A percentile compares a stretch with the other conserved stretches of the same genome.
phyloP scores from a whole-genome alignment of 139 green algal species.

The Zygnema circumcarinatum region DNA sequence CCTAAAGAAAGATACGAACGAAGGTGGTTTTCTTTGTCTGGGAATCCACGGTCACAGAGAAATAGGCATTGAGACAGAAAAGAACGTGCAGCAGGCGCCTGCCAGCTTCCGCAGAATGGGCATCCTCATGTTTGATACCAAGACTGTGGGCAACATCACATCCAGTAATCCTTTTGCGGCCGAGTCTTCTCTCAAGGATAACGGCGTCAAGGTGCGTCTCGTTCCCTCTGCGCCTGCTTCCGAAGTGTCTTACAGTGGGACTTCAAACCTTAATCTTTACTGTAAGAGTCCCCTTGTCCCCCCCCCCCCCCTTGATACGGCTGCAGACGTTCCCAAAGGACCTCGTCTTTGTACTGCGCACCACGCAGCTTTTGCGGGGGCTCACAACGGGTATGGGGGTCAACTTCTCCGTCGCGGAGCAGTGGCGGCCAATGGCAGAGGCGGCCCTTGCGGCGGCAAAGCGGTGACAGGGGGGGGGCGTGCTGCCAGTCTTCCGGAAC shows the following conservation, averaged over 20 bases:
- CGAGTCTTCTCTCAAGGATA: constrained; percentile 79
- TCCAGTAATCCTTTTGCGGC: constrained; percentile 50
- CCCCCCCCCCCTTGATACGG: neutral
- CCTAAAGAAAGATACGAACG: too few relatives aligned
- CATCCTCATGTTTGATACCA: constrained; percentile 94
- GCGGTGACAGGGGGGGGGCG: too few relatives aligned
- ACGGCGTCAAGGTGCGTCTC: constrained; percentile 69
- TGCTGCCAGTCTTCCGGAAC: too few relatives aligned
- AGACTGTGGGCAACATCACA: constrained; percentile 58
- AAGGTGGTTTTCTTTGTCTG: too few relatives aligned
- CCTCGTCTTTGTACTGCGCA: constrained; percentile 95
- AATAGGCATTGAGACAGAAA: constrained; percentile 77
- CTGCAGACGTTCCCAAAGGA: constrained; percentile 84
- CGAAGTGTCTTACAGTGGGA: too few relatives aligned
- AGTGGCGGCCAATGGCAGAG: constrained; percentile 51
- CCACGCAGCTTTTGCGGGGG: constrained; percentile 71
- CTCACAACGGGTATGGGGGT: constrained; percentile 55
- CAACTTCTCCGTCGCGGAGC: constrained; percentile 37
- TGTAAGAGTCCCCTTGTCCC: too few relatives aligned
- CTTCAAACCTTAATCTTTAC: neutral
- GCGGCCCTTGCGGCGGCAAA: constrained; percentile 1
- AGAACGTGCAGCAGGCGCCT: constrained; percentile 62
- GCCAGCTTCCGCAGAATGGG: constrained; percentile 73
- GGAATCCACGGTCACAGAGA: too few relatives aligned
- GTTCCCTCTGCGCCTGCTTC: neutral